Conservation (phyloP, 257 asterid genomes). For the Solanum pinnatisectum region DNA sequence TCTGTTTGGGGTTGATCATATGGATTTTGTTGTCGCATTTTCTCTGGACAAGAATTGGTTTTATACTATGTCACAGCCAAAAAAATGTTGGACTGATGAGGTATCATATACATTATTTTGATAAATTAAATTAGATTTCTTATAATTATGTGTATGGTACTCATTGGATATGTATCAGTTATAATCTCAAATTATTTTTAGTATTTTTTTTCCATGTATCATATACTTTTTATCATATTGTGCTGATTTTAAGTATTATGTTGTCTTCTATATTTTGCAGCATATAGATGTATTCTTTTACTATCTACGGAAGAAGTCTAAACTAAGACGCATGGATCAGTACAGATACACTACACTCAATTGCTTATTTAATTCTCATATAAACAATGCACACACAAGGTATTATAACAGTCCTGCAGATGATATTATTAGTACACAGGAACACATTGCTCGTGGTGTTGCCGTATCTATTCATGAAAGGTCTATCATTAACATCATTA, state of each 20-base stretch:
- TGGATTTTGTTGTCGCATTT: no score
- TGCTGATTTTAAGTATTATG: no score
- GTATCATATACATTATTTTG: neutral
- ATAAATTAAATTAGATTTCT: no score
- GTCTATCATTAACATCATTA: neutral
- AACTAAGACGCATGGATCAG: no score
- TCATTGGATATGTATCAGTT: no score
- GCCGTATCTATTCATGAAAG: neutral
- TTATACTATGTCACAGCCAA: neutral
- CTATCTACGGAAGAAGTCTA: neutral
- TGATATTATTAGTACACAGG: neutral
- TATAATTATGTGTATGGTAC: neutral
- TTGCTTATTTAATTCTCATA: no score
- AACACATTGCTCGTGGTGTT: neutral
- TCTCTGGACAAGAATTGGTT: rapidly evolving
- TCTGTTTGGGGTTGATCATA: neutral
- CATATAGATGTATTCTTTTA: neutral
- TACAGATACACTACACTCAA: no score
- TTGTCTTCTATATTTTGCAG: neutral
- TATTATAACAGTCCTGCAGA: neutral
- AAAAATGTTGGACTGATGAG: neutral
- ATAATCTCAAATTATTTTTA: no score
- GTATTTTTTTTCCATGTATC: no score
- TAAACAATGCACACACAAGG: neutral
- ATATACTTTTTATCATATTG: no score